phyloP scores from a whole-genome alignment of 306 rosid species.

The Phaseolus lunatus region DNA sequence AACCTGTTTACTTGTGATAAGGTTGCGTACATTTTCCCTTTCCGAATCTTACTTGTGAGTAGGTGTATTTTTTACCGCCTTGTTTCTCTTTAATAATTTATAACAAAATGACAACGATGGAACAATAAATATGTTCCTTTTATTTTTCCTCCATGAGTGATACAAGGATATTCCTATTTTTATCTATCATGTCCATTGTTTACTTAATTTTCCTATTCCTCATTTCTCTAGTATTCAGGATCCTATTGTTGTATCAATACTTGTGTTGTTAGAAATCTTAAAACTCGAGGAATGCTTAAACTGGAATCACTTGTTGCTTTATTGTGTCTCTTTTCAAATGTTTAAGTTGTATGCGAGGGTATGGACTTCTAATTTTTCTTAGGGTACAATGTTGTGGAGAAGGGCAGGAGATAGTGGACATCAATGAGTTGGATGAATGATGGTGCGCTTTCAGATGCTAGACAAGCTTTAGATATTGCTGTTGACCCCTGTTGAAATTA shows the following conservation, averaged over 20 bases:
- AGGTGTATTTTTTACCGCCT: neutral
- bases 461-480: slow-evolving; percentile 10
- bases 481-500: slow-evolving; percentile 7
- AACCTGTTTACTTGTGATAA: neutral
- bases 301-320: slow-evolving; percentile 3
- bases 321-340: slow-evolving; percentile 8
- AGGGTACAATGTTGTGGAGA: neutral
- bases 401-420: slow-evolving; percentile 7
- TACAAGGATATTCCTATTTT: neutral
- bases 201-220: neutral
- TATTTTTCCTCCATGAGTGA: neutral
- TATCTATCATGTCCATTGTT: slow-evolving; percentile 2
- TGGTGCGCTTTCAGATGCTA: slow-evolving; percentile 18
- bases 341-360: slow-evolving; percentile 17
- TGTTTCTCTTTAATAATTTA: neutral
- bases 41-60: neutral
- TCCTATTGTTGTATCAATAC: neutral
- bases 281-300: slow-evolving; percentile 18
- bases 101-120: neutral
- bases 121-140: neutral
- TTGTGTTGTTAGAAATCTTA: slow-evolving; percentile 12
- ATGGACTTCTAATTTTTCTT: slow-evolving; percentile 4
- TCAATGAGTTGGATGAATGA: slow-evolving; percentile 21
- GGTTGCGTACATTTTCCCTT: neutral
- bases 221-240: slow-evolving; percentile 5